A percentile compares a stretch with the other conserved stretches of the same genome.
These are phyloP conservation scores for Eucalyptus erythrocorys DNA, from an alignment of 345 rosid genomes.

Conservation along the genomic window DNA sequence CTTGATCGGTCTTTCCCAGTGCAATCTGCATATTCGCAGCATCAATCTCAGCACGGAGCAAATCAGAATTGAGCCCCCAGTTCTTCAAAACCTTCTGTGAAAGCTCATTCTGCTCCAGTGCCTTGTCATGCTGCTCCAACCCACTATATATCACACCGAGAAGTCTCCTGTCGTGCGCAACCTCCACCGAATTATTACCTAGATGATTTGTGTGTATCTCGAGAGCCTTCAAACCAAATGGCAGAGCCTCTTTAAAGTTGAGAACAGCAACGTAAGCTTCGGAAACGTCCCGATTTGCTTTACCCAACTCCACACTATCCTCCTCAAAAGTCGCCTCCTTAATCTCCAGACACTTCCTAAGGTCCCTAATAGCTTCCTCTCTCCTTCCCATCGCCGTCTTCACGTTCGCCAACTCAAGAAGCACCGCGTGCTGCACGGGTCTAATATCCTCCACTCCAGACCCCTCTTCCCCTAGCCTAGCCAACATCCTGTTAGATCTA, in stretches of 20 bases:
- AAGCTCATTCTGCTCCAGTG: conserved; percentile 71
- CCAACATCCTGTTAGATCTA: conserved; percentile 59
- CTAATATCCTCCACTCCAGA: conserved; percentile 36
- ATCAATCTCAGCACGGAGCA: conserved; percentile 71
- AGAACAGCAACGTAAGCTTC: conserved; percentile 81
- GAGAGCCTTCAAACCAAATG: conserved; percentile 55
- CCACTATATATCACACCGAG: conserved; percentile 89
- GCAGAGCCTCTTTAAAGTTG: conserved; percentile 77
- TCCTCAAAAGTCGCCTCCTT: conserved; percentile 59
- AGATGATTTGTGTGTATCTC: conserved; percentile 64
- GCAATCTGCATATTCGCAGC: conserved; percentile 92
- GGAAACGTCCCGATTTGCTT: conserved; percentile 55
- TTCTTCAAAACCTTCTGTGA: conserved; percentile 66
- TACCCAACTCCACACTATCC: conserved; percentile 73
- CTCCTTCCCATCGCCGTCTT: conserved; percentile 88
- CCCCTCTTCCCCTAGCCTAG: conserved; percentile 45
- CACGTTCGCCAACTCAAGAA: conserved; percentile 70
- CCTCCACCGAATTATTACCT: conserved; percentile 76
- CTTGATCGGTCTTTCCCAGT: conserved; percentile 66
- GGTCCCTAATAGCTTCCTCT: conserved; percentile 80
- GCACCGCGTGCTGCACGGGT: conserved; percentile 67
- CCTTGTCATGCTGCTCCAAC: conserved; percentile 78
- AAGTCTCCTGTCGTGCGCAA: conserved; percentile 73
- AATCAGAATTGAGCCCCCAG: conserved; percentile 70
- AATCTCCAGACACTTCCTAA: conserved; percentile 65